A percentile compares a stretch with the other conserved stretches of the same genome.
These are phyloP conservation scores for Mucor mucedo DNA, from an alignment of 371 early-diverging fungal genomes.

Conservation along the genomic window DNA sequence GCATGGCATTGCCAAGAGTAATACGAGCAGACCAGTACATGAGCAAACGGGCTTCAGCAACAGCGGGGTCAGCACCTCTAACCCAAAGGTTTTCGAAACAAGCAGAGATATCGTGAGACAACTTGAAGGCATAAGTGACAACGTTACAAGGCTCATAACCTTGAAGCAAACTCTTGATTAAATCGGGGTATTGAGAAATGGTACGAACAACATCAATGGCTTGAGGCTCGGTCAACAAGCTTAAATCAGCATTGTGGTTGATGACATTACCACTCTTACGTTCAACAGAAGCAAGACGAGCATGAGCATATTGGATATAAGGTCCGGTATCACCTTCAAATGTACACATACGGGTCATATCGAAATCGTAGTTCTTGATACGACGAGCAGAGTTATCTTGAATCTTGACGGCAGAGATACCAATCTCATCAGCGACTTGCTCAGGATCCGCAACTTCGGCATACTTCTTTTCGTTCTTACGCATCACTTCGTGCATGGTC, in stretches of 20 bases:
- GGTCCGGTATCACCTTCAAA: constrained; percentile 99
- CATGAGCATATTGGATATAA: constrained; percentile 98
- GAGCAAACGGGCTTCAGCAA: constrained; percentile 83
- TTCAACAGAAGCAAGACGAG: constrained; percentile 94
- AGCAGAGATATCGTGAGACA: constrained; percentile 85
- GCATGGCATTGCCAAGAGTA: constrained; percentile 86
- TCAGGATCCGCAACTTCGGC: constrained; percentile 88
- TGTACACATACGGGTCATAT: constrained; percentile 94
- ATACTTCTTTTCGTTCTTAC: constrained; percentile 85
- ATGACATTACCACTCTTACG: constrained; percentile 72
- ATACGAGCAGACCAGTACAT: constrained; percentile 79
- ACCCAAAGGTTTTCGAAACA: constrained; percentile 90
- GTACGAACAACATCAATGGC: constrained; percentile 79
- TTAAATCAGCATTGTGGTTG: constrained; percentile 67
- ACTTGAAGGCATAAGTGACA: constrained; percentile 91
- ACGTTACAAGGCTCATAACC: constrained; percentile 93
- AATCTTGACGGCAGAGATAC: constrained; percentile 91
- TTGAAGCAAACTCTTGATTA: constrained; percentile 68
- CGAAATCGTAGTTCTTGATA: constrained; percentile 97
- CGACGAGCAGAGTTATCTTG: constrained; percentile 98
- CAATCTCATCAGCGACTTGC: constrained; percentile 79
- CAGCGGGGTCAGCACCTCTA: constrained; percentile 72
- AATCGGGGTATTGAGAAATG: constrained; percentile 92
- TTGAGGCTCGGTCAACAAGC: constrained; percentile 73
- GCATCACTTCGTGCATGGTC: constrained; percentile 95